A percentile compares a stretch with the other conserved stretches of the same genome.
Evolutionary conservation across 371 early-diverging fungal genomes (phyloP).

Genomic region (Mucor racemosus): DNA sequence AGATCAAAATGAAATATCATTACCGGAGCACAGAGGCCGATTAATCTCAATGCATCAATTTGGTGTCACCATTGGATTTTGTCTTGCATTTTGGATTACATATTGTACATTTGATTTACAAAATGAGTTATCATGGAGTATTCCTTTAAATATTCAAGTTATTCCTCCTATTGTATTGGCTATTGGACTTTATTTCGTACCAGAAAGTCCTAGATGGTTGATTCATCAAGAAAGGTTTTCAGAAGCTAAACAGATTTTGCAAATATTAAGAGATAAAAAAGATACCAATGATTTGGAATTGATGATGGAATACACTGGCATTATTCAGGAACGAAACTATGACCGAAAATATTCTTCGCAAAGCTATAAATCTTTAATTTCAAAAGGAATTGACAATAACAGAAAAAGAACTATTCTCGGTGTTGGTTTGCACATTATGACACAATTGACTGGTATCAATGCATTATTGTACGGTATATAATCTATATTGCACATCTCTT

Average conservation of each 20-base stretch:
- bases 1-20: slow-evolving; percentile 88
- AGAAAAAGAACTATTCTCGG: slow-evolving; percentile 71
- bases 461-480: slow-evolving; percentile 61
- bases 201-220: slow-evolving; percentile 91
- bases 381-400: slow-evolving; percentile 58
- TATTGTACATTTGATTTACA: slow-evolving; percentile 35
- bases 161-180: slow-evolving; percentile 73
- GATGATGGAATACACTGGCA: slow-evolving; percentile 66
- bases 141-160: slow-evolving; percentile 79
- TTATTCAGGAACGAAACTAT: slow-evolving; percentile 71
- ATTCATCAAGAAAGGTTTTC: slow-evolving; percentile 63
- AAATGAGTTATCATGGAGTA: slow-evolving; percentile 54
- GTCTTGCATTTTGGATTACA: slow-evolving; percentile 46
- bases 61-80: slow-evolving; percentile 76
- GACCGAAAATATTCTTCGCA: slow-evolving; percentile 77
- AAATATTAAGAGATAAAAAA: slow-evolving; percentile 56
- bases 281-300: slow-evolving; percentile 24
- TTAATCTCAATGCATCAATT: slow-evolving; percentile 90
- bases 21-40: slow-evolving; percentile 83
- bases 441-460: slow-evolving; percentile 83
- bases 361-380: slow-evolving; percentile 50
- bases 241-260: slow-evolving; percentile 74
- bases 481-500: background rate
- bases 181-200: slow-evolving; percentile 69
- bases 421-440: slow-evolving; percentile 71